phyloP scores from a whole-genome alignment of 352 stramenopile species.

The Phytophthora podocarpi region DNA sequence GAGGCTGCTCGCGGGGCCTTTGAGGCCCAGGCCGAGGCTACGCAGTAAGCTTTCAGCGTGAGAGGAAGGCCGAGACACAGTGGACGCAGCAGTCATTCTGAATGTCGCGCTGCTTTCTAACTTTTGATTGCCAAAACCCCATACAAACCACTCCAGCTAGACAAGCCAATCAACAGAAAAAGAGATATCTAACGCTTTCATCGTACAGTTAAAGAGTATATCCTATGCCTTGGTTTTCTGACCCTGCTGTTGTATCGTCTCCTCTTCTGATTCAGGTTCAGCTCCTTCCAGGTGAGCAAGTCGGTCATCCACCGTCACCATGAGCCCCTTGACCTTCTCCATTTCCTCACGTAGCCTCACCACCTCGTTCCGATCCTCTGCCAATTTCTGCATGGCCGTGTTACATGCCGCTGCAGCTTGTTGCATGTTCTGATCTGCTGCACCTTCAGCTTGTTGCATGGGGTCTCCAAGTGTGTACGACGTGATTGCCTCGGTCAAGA shows the following conservation, averaged over 20 bases:
- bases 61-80: slow-evolving; percentile 15
- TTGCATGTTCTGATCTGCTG: slow-evolving; percentile 14
- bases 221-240: slow-evolving; percentile 11
- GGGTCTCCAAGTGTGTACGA: slow-evolving; percentile 84
- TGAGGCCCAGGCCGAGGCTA: slow-evolving; percentile 37
- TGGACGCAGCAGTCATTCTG: not conserved
- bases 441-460: slow-evolving; percentile 25
- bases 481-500: slow-evolving; percentile 72
- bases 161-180: slow-evolving; percentile 32
- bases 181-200: slow-evolving; percentile 34
- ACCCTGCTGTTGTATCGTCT: slow-evolving; percentile 15
- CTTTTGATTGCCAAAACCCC: slow-evolving; percentile 25
- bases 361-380: slow-evolving; percentile 56
- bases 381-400: slow-evolving; percentile 43
- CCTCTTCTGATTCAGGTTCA: slow-evolving; percentile 51
- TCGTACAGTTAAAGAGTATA: slow-evolving; percentile 10
- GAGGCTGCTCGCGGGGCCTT: slow-evolving; percentile 55
- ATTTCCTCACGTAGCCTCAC: slow-evolving; percentile 68
- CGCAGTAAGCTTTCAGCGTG: slow-evolving; percentile 13
- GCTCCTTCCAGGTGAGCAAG: slow-evolving; percentile 62
- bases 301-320: slow-evolving; percentile 77
- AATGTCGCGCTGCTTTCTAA: not conserved
- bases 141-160: slow-evolving; percentile 14
- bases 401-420: slow-evolving; percentile 41
- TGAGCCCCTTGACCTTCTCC: slow-evolving; percentile 76